Evolutionary conservation across 495 filamentous ascomycete species (phyloP).

Genomic region (Cairneyella variabilis): DNA sequence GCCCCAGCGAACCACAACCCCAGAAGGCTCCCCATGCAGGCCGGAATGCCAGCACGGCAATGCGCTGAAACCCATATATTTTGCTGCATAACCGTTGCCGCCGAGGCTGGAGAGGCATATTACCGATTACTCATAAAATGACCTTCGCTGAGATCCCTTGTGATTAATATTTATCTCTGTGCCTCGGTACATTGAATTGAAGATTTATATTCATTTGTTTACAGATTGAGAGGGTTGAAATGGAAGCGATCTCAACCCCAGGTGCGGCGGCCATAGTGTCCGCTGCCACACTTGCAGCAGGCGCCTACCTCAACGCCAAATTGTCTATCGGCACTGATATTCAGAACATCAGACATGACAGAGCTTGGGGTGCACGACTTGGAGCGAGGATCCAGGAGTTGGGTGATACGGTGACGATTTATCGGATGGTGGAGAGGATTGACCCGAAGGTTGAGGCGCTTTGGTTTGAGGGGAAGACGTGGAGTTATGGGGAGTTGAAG

Average conservation of each 20-base stretch:
- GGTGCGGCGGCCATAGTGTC: no score
- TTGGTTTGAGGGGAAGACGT: constrained; percentile 49
- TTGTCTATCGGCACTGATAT: constrained; percentile 42
- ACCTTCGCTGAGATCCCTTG: no score
- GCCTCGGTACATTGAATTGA: no score
- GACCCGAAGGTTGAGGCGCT: constrained; percentile 36
- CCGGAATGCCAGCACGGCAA: no score
- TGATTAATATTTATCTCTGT: no score
- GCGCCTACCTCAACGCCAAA: constrained; percentile 49
- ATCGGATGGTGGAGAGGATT: constrained; percentile 40
- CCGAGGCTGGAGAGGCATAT: neutral
- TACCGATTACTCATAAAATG: neutral
- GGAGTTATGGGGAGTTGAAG: constrained; percentile 47
- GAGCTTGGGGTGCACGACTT: constrained; percentile 33
- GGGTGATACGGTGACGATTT: constrained; percentile 41
- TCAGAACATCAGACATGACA: constrained; percentile 30
- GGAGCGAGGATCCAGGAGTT: constrained; percentile 36
- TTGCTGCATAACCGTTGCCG: neutral
- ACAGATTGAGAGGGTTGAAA: no score
- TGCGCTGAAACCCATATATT: no score
- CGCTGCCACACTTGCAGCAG: constrained; percentile 38
- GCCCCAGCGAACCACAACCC: no score
- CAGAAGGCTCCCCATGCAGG: no score
- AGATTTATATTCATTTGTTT: no score
- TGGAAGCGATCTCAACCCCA: no score